Conservation (phyloP, 1,139 yeast species). For the Candida sanyaensis region DNA sequence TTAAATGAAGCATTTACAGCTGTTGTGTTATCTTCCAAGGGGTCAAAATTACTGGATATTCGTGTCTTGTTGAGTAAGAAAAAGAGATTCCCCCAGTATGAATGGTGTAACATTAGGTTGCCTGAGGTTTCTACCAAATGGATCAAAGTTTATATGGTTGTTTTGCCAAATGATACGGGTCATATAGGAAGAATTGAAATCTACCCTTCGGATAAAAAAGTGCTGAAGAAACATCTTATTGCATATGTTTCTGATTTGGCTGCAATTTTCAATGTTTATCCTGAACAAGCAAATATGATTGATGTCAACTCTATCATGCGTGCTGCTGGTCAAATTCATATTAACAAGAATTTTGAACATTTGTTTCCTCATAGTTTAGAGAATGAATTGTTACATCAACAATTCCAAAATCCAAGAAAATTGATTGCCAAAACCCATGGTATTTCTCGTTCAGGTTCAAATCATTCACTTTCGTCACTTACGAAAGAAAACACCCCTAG, state of each 20-base stretch:
- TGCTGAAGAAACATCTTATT: conserved; percentile 47
- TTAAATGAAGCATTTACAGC: conserved; percentile 61
- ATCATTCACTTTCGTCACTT: conserved; percentile 18
- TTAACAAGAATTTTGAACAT: conserved; percentile 43
- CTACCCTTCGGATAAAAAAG: conserved; percentile 41
- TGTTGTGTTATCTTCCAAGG: conserved; percentile 55
- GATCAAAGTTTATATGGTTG: conserved; percentile 51
- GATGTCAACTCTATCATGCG: conserved; percentile 56
- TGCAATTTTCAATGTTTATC: conserved; percentile 52
- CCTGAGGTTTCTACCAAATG: conserved; percentile 59
- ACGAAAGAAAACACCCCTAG: conserved; percentile 12
- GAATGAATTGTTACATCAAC: not conserved
- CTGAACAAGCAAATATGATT: conserved; percentile 54
- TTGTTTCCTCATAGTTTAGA: conserved; percentile 20
- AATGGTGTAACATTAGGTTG: conserved; percentile 59
- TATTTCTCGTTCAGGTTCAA: conserved; percentile 12
- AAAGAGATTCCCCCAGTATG: conserved; percentile 46
- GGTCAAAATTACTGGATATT: conserved; percentile 53
- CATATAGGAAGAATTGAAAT: conserved; percentile 50
- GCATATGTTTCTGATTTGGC: conserved; percentile 45
- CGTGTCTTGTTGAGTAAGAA: conserved; percentile 51
- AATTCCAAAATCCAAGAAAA: conserved; percentile 11
- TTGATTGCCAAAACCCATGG: conserved; percentile 12
- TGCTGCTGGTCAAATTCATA: conserved; percentile 49
- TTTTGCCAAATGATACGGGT: conserved; percentile 45